Base-by-base conservation (phyloP, 768 basidiomycete genomes). In the Mycena chlorophos region DNA sequence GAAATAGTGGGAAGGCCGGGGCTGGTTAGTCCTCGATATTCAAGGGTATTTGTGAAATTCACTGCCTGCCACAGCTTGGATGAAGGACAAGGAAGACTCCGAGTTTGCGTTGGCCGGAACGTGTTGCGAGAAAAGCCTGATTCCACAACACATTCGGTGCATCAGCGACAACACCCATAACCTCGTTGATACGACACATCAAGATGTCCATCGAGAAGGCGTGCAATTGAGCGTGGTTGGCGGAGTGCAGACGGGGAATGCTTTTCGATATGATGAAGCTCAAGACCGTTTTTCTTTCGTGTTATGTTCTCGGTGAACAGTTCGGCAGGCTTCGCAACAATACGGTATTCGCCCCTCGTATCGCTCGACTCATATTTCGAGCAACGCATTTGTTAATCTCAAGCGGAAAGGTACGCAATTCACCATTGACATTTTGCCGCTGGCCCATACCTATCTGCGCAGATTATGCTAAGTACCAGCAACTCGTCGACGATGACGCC, bases 161-260 rank as follows among this genome's bases (percentile, higher is more conserved):
- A 51, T 47, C 1, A 58, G 63, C 0, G 61, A 60, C 4, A 17
- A 30, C 2, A 63, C 49, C 31, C 59, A 25, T 8, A 67, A 56
- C 19, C 19, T 40, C 13, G 19, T 40, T 19, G 39, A 40, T 12
- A 40, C 39, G 8, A 19, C 19, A 10, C 66, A 67, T 42, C n/a
- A 53, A 4, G 55, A 67, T 29, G 55, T 60, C n/a, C 60, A 67
- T 25, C 6, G 47, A 1, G 64, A 66, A 31, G 64, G 65, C 3
- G 34, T 56, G 1, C 13, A 39, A 0, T 66, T 62, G 30, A 59
- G 52, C 13, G 48, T 66, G 0, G 31, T 65, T 2, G 57, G 63
- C n/a, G 64, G 56, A 8, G 13, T 63, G 1, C 45, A 34, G 54
- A 25, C 56, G 58, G 22, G 65, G 61, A 4, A 27, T 47, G 22